A percentile compares a stretch with the other conserved stretches of the same genome.
phyloP scores from a whole-genome alignment of 345 rosid species.

The Citrus sp. region DNA sequence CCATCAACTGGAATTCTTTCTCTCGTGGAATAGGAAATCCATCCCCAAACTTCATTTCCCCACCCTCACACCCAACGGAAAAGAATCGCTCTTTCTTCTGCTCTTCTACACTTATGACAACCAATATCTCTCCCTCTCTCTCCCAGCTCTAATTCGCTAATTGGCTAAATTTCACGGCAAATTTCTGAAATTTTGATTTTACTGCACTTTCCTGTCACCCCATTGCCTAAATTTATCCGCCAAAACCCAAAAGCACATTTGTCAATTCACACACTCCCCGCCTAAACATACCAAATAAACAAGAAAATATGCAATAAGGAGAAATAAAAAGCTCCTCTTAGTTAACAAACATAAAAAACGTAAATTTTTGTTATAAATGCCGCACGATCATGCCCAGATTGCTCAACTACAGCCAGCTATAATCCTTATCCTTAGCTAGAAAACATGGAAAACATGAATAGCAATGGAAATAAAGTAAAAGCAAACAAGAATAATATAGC shows the following conservation, averaged over 20 bases:
- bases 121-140: neutral
- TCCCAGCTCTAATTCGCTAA: neutral
- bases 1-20: conserved; percentile 25
- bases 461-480: conserved; percentile 18
- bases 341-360: conserved; percentile 7
- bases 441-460: conserved; percentile 20
- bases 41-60: conserved; percentile 31
- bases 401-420: conserved; percentile 22
- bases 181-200: conserved; percentile 5
- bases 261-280: conserved; percentile 1
- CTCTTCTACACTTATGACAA: conserved; percentile 7
- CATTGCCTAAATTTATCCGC: conserved; percentile 20
- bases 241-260: conserved; percentile 18
- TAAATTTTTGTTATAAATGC: conserved; percentile 32
- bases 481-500: neutral
- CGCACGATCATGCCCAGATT: conserved; percentile 20
- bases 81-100: conserved; percentile 4
- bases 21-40: conserved; percentile 26
- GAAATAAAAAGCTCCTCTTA: neutral
- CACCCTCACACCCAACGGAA: conserved; percentile 24
- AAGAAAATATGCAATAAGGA: neutral
- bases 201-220: neutral
- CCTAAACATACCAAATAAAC: conserved; percentile 8
- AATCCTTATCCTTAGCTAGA: neutral
- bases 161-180: neutral